Base-by-base conservation (phyloP, 2,329 filamentous ascomycete species). In the Curvularia spicifera region DNA sequence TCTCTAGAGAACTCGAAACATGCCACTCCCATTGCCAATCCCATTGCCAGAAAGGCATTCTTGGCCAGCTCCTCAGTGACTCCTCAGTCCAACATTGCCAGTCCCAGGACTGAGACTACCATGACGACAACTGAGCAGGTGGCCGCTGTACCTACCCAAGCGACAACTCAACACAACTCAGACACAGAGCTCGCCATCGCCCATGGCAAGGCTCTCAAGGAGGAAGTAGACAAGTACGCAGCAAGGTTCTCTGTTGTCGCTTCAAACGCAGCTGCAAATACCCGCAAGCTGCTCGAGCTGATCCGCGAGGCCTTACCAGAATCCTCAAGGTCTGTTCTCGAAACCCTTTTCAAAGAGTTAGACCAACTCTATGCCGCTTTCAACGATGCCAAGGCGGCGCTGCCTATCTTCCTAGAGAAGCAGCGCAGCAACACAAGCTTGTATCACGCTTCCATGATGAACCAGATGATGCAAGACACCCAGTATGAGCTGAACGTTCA, bases 351-450 rank as follows among this genome's bases (percentile, higher is more conserved):
- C 70, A 22, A 56, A 9, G 71, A 74, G 50, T 59, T 76, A 22
- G 66, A 74, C 52, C 51, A 64, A 24, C 60, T 75, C 2, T 68
- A 69, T 46, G 43, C 62, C 9, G 59, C 59, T 13, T 60, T 64
- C 22, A 66, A 62, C 13, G 60, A 63, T 0, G 57, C 67, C 12
- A 70, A 69, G 18, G 37, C 53, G 39, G 62, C 60, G n/a, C 40
- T 72, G 6, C 68, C 71, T 6, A 48, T 28, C 6, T 71, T 71
- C 52, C 49, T 75, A 2, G 63, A 73, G 39, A 71, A 69, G 55
- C 72, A 74, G 53, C 65, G 69, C 15, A 62, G 71, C 28, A 71
- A 70, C 49, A 63, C 70, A 57, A 64, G 60, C 26, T 56, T 74
- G 4, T 65, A 69, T 33, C 67, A 71, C 48, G 57, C 51, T 7